Evolutionary conservation across 2,329 filamentous ascomycete genomes (phyloP), one percentile per base, ranked within the genome.

Genomic region (Microthyrium microscopicum): DNA sequence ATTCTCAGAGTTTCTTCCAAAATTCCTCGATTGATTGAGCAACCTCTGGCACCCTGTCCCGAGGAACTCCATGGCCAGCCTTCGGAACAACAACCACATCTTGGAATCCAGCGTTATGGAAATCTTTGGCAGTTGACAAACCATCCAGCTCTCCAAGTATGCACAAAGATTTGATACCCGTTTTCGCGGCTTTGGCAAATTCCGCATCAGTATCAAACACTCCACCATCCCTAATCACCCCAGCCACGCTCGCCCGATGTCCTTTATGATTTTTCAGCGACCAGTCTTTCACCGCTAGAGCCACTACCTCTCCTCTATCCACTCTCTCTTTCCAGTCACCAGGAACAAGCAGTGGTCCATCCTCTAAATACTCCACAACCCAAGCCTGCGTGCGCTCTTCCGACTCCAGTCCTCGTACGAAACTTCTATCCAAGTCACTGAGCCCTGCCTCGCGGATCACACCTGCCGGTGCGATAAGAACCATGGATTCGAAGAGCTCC

Each of bases 281-380:
- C 66, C 66, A 69, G 0, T 55, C 53, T n/a, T 52, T 45, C 2
- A 69, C 42, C 0, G 61, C 62, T 37, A 61, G 52, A 0, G 62
- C 57, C 1, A 67, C 62, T 0, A 68, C 45, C 26, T 64, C 55
- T 0, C 61, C 60, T 1, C 39, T 42, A 0, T 17, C 36, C 4
- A 63, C 53, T 13, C 53, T 52, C 27, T 61, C 49, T 39, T 53
- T 42, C 63, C 64, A 68, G 29, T 61, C 58, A 0, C 19, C 26
- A 0, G 58, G 60, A 1, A 64, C 57, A 1, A 53, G 39, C 4
- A 64, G 40, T 2, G 51, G 40, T 0, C 57, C 59, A 0, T 60
- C 64, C 33, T 66, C 61, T 0, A 68, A 50, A 1, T 50, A 55
- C 0, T 51, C 35, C 0, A 64, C 4, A 0, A 62, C 41, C 45